Conservation (phyloP, 768 basidiomycete species). For the Collybiopsis confluens region DNA sequence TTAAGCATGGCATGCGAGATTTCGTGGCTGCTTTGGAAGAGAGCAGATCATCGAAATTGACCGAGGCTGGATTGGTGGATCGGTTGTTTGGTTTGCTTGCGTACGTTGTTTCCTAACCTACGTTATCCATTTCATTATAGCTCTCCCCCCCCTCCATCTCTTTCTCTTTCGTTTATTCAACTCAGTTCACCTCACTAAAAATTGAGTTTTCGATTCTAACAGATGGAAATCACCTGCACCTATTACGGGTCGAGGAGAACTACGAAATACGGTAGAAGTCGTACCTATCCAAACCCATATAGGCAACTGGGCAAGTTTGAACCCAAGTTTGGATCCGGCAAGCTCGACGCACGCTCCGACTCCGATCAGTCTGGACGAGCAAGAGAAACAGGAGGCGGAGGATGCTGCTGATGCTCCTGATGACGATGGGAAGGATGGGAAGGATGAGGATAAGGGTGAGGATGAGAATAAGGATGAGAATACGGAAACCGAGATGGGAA, state of each 20-base stretch:
- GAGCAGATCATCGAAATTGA: conserved; percentile 28
- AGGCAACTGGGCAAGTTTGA: neutral
- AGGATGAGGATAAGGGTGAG: neutral
- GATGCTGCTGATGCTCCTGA: neutral
- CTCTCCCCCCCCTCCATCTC: neutral
- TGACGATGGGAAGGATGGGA: neutral
- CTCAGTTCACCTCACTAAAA: no score
- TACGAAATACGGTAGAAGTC: conserved; percentile 63
- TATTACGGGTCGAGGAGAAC: conserved; percentile 45
- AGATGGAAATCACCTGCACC: conserved; percentile 46
- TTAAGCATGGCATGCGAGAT: conserved; percentile 48
- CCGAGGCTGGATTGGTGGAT: conserved; percentile 52
- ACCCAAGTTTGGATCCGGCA: neutral
- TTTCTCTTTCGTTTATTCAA: conserved; percentile 8
- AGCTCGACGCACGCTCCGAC: neutral
- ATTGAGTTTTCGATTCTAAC: no score
- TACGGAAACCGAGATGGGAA: neutral
- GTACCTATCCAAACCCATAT: conserved; percentile 37
- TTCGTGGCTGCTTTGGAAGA: conserved; percentile 40
- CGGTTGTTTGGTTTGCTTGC: conserved; percentile 62
- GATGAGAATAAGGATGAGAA: neutral
- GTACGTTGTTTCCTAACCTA: conserved; percentile 48
- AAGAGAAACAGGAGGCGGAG: no score
- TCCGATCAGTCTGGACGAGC: conserved; percentile 18
- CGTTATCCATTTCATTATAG: no score